Conservation (phyloP, 2,329 filamentous ascomycete species). For the Thielaviopsis populi region DNA sequence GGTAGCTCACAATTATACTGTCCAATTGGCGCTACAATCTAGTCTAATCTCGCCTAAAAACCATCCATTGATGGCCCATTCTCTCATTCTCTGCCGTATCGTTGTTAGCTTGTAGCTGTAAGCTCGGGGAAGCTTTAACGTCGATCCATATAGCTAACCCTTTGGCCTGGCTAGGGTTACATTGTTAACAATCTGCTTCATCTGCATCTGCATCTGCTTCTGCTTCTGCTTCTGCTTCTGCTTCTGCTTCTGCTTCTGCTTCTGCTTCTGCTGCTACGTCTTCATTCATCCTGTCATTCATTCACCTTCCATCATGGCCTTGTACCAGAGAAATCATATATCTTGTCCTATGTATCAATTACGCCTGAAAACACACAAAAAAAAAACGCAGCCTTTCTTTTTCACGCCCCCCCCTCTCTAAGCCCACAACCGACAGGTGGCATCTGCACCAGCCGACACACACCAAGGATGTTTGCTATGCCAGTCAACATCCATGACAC, state of each 20-base stretch:
- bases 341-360: slow-evolving; percentile 16
- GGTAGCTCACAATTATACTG: not conserved
- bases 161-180: not conserved
- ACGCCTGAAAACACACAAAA: slow-evolving; percentile 17
- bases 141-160: not conserved
- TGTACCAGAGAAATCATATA: slow-evolving; percentile 6
- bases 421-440: slow-evolving; percentile 81
- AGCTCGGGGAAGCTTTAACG: not conserved
- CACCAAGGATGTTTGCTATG: slow-evolving; percentile 89
- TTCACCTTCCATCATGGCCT: not conserved
- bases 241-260: no score
- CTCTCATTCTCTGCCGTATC: not conserved
- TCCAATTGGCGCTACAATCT: not conserved
- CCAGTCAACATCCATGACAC: slow-evolving; percentile 91
- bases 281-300: no score
- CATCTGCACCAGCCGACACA: slow-evolving; percentile 86
- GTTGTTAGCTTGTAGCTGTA: not conserved
- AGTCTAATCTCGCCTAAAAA: not conserved
- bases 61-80: not conserved
- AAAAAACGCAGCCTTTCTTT: slow-evolving; percentile 15
- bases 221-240: no score
- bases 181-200: not conserved
- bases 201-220: not conserved
- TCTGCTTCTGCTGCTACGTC: no score
- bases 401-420: slow-evolving; percentile 26